Base-by-base conservation (phyloP, 768 basidiomycete species). In the Paxillus involutus region DNA sequence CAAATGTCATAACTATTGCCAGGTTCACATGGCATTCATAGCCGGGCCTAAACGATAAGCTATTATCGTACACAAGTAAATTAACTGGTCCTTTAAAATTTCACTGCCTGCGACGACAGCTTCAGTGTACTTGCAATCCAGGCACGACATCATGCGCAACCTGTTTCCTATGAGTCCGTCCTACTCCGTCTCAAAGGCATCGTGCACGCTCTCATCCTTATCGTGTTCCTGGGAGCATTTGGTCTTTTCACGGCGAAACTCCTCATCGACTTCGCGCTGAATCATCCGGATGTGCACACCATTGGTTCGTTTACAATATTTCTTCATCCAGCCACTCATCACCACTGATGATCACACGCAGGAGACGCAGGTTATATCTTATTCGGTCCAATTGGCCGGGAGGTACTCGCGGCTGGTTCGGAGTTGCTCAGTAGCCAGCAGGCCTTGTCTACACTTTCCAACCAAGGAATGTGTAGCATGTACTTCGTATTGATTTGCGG, bases 221-320 rank as follows among this genome's bases (percentile, higher is more conserved):
- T 81, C n/a, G 64, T 79, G 16, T 81, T 82, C 55, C 70, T 82
- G 17, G 80, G 80, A 5, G 56, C 73, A 3, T 82, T 82, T 58
- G 81, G 73, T 3, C 59, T 81, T 10, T 81, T 73, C 51, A 82
- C 77, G 7, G 77, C 80, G 7, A 81, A 82, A 53, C 64, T 83
- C 4, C 68, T 83, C 47, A 72, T 83, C 49, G 77, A 82, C 66
- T 82, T 82, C 72, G 82, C 82, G 62, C 59, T 82, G 30, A 80
- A 80, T 52, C 81, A 82, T 60, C 80, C 78, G 0, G 68, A 74
- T 26, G 80, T 81, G 6, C 81, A 82, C 55, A 81, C 72, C 52
- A 81, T 82, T 79, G 75, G 75, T 80, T 8, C 30, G 48, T 35
- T 21, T 21, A 2, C 2, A 26, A 50, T 40, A 29, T 9, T 8